These are phyloP conservation scores for Pistacia integerrima DNA, from an alignment of 345 rosid genomes.

Conservation along the genomic window DNA sequence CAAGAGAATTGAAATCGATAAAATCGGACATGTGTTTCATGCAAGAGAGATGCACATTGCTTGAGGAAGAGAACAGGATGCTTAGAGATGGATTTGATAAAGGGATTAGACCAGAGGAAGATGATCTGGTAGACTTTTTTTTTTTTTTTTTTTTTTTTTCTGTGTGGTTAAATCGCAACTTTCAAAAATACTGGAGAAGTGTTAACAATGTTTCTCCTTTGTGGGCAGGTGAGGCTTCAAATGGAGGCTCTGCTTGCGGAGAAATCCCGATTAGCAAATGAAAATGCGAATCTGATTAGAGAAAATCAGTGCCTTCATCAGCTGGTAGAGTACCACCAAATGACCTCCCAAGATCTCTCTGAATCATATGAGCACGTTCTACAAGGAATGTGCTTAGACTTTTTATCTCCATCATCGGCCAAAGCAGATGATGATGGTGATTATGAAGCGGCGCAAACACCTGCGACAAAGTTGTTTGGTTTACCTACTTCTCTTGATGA, in stretches of 20 bases:
- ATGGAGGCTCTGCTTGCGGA: slow-evolving; percentile 86
- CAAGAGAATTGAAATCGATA: slow-evolving; percentile 72
- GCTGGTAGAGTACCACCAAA: slow-evolving; percentile 83
- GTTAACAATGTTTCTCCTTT: not conserved
- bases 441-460: slow-evolving; percentile 15
- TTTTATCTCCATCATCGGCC: slow-evolving; percentile 62
- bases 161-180: not conserved
- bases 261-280: slow-evolving; percentile 86
- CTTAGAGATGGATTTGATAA: slow-evolving; percentile 71
- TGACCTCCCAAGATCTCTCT: slow-evolving; percentile 79
- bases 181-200: not conserved
- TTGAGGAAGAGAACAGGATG: slow-evolving; percentile 87
- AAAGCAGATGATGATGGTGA: slow-evolving; percentile 28
- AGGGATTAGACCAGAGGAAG: slow-evolving; percentile 88
- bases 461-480: slow-evolving; percentile 10
- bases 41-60: slow-evolving; percentile 76
- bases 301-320: slow-evolving; percentile 93
- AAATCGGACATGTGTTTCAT: slow-evolving; percentile 67
- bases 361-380: slow-evolving; percentile 67
- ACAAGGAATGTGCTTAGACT: slow-evolving; percentile 73
- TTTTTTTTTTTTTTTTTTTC: not conserved
- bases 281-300: slow-evolving; percentile 71
- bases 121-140: slow-evolving; percentile 66
- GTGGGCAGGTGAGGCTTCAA: slow-evolving; percentile 82
- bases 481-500: slow-evolving; percentile 48